Percentiles rank a stretch among this genome's conserved stretches.
phyloP scores from a whole-genome alignment of 768 basidiomycete genomes.

The Leccinum rimulosum region DNA sequence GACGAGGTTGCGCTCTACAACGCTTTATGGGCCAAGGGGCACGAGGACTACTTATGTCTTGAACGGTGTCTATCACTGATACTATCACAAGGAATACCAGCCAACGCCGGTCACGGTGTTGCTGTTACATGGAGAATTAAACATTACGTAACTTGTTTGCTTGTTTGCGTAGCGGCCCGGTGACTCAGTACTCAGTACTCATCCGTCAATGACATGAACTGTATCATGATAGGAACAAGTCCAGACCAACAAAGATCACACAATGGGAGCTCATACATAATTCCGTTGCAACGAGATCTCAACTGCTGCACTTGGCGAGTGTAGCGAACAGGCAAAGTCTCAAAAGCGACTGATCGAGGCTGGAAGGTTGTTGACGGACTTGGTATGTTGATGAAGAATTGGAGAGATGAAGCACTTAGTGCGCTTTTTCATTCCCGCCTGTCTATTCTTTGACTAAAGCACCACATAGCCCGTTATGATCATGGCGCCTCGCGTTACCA shows the following conservation, averaged over 20 bases:
- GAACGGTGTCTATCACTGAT: constrained; percentile 79
- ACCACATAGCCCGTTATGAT: constrained; percentile 78
- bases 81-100: constrained; percentile 77
- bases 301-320: constrained; percentile 70
- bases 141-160: too few relatives aligned
- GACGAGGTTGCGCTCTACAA: constrained; percentile 57
- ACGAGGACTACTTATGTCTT: constrained; percentile 68
- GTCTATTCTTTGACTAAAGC: background rate
- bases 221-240: constrained; percentile 79
- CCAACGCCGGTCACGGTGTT: constrained; percentile 69
- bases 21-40: constrained; percentile 71
- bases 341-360: constrained; percentile 83
- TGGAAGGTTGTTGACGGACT: constrained; percentile 84
- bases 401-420: constrained; percentile 78
- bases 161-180: too few relatives aligned
- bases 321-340: constrained; percentile 78
- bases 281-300: constrained; percentile 99
- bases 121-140: constrained; percentile 85
- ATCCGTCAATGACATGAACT: too few relatives aligned
- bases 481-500: constrained; percentile 96
- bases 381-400: constrained; percentile 78
- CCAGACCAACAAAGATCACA: constrained; percentile 93
- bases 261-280: constrained; percentile 95
- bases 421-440: constrained; percentile 24
- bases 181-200: too few relatives aligned